phyloP scores from a whole-genome alignment of 2,329 filamentous ascomycete species.

The Polytolypa hystricis region DNA sequence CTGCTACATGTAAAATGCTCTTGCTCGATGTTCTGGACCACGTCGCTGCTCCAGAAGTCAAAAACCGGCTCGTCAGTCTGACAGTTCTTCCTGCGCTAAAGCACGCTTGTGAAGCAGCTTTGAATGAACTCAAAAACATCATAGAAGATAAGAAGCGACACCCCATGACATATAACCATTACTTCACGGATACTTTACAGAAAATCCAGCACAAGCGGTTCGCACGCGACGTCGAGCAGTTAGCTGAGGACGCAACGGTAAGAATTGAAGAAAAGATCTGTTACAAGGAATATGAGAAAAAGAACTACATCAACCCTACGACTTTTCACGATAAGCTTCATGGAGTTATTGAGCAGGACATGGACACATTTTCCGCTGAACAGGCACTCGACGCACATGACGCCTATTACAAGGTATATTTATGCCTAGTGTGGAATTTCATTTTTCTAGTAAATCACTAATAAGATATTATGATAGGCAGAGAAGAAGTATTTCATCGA shows the following conservation, averaged over 20 bases:
- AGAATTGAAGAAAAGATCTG: neutral
- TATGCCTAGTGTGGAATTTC: neutral
- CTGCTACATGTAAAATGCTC: slow-evolving; percentile 1
- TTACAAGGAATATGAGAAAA: neutral
- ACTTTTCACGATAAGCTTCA: neutral
- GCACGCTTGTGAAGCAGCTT: neutral
- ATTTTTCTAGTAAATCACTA: neutral
- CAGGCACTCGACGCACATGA: slow-evolving; percentile 4
- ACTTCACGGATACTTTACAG: slow-evolving; percentile 1
- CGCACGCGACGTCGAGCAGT: neutral
- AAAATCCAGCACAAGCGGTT: neutral
- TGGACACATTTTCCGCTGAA: slow-evolving; percentile 3
- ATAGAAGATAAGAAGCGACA: neutral
- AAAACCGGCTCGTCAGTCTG: neutral
- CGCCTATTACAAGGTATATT: slow-evolving; percentile 2
- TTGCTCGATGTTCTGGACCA: neutral
- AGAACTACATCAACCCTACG: neutral
- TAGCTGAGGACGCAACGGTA: neutral
- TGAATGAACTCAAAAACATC: slow-evolving; percentile 2
- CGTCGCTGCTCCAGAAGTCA: neutral
- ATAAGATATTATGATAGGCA: slow-evolving; percentile 1
- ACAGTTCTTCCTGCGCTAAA: neutral
- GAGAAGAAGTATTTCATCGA: slow-evolving; percentile 6
- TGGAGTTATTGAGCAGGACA: neutral
- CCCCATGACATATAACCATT: slow-evolving; percentile 2